Evolutionary conservation across 345 rosid genomes (phyloP), one percentile per base, ranked within the genome.

Genomic region (Euclidium syriacum): DNA sequence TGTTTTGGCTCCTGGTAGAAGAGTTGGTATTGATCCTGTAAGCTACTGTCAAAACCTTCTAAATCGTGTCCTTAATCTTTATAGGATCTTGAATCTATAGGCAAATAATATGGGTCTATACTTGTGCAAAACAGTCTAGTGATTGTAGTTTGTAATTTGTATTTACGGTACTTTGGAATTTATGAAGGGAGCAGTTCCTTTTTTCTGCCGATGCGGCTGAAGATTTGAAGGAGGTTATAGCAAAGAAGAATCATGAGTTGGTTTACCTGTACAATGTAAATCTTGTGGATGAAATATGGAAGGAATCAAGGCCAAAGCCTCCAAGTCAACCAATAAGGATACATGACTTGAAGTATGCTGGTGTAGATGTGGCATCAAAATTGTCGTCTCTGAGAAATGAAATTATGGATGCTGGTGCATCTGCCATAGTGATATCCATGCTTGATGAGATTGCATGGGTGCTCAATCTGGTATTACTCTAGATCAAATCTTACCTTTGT

Each of bases 361-460:
- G 98, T 53, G 38, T 89, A 14, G 94, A 89, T 65, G 95, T 74
- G 62, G 75, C 67, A 24, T 82, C 95, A 43, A 92, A 92, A 71
- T 68, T 92, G 58, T 72, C 82, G 59, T 63, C 75, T 75, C 71
- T 92, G 70, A 84, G 94, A 71, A 78, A 84, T 15, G 80, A 84
- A 73, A 78, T 92, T 48, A 76, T 67, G 62, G 91, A 71, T 49
- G 82, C 85, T 0, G 91, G 88, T 41, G 73, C 96, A 64, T 89
- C 90, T 57, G 88, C 95, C 58, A 87, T 87, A 24, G 83, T 85
- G 50, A 79, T 89, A 60, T 92, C 96, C 12, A 85, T 85, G 95
- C 98, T 89, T 75, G 96, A 92, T 80, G 98, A 92, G 76, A 79
- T 89, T 65, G 94, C 98, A 41, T 92, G 96, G 98, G 72, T 87